These are phyloP conservation scores for Oldenlandia corymbosa DNA, from an alignment of 257 asterid genomes.

Conservation along the genomic window DNA sequence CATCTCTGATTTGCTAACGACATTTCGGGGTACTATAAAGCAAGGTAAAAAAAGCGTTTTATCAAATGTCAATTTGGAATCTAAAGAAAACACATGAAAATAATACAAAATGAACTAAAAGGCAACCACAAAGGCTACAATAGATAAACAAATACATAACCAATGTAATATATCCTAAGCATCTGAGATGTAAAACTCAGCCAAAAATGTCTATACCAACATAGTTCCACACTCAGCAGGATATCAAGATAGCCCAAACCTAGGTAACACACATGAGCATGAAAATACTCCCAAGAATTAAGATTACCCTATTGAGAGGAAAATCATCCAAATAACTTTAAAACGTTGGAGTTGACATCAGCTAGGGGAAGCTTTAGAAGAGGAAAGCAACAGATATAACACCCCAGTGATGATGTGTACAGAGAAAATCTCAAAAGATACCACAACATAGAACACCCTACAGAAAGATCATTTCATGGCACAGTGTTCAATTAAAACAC, in stretches of 20 bases:
- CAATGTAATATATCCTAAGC: not conserved
- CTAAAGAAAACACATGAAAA: not conserved
- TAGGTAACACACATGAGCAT: too few species aligned
- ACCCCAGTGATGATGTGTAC: not conserved
- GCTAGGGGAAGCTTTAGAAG: not conserved
- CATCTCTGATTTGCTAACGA: slow-evolving; percentile 61
- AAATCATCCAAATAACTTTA: not conserved
- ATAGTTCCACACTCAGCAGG: not conserved
- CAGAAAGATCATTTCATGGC: too few species aligned
- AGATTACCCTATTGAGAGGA: not conserved
- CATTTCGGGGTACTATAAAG: slow-evolving; percentile 53
- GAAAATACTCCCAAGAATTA: too few species aligned
- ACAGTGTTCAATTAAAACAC: not conserved
- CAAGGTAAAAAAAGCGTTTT: slow-evolving; percentile 20
- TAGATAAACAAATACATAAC: not conserved
- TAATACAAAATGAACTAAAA: not conserved
- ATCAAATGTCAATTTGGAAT: not conserved
- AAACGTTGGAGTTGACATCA: not conserved
- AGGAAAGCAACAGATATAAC: not conserved
- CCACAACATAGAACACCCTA: too few species aligned
- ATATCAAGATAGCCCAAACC: not conserved
- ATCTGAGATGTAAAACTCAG: not conserved
- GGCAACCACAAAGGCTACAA: not conserved
- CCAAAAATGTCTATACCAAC: not conserved
- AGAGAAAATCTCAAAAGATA: not conserved